These are phyloP conservation scores for Annulohypoxylon truncatum DNA, from an alignment of 2,329 filamentous ascomycete species.

Conservation along the genomic window DNA sequence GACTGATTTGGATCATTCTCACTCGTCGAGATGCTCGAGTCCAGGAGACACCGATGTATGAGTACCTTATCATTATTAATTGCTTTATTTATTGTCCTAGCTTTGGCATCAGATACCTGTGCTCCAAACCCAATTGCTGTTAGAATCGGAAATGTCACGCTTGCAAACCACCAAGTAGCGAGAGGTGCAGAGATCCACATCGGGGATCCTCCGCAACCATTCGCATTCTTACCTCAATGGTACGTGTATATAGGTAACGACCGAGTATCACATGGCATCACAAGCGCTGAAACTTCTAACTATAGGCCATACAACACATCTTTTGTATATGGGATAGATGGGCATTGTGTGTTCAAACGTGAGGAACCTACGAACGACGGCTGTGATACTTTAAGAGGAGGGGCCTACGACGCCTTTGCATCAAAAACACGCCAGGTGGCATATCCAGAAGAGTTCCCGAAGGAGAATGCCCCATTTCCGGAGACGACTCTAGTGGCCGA, in stretches of 20 bases:
- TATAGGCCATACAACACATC: not conserved
- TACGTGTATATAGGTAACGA: slow-evolving; percentile 7
- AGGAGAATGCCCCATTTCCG: slow-evolving; percentile 5
- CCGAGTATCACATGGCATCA: not conserved
- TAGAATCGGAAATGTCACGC: slow-evolving; percentile 24
- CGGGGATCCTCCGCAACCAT: slow-evolving; percentile 23
- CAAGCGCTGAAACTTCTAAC: not conserved
- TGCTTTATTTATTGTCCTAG: not conserved
- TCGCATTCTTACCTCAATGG: slow-evolving; percentile 32
- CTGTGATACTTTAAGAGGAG: slow-evolving; percentile 25
- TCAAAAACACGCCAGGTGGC: slow-evolving; percentile 21
- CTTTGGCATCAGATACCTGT: slow-evolving; percentile 9
- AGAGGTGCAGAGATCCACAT: slow-evolving; percentile 28
- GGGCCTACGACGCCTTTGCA: slow-evolving; percentile 23
- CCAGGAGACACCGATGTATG: not conserved
- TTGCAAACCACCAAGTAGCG: slow-evolving; percentile 21
- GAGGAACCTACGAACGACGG: not conserved
- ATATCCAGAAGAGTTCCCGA: not conserved
- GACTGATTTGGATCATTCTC: not conserved
- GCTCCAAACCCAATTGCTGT: slow-evolving; percentile 23
- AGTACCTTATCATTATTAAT: not conserved
- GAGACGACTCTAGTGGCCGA: not conserved
- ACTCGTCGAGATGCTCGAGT: not conserved
- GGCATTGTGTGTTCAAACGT: not conserved
- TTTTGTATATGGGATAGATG: not conserved